Base-by-base conservation (phyloP, 306 rosid genomes). In the Malus sieversii region DNA sequence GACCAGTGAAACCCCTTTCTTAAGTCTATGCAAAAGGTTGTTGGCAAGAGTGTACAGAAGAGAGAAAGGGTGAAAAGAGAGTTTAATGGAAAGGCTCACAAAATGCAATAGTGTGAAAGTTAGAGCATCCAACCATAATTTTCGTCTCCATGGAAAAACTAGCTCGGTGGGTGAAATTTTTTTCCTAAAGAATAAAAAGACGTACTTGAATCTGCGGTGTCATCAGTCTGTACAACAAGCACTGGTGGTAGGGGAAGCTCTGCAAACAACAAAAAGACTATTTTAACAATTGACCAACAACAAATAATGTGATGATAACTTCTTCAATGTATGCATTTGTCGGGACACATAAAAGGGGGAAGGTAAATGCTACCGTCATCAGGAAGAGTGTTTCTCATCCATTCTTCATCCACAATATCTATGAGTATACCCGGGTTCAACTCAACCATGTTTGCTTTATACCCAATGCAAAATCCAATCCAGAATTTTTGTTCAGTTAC, bases 361-460 rank as follows among this genome's bases (percentile, higher is more conserved):
- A 64, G 60, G 2, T 1, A 16, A n/a, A 57, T 63, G 61, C 14
- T 84, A 90, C 93, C 97, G 71, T 92, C 97, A 77, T 87, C 82
- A 71, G 96, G 96, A 61, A 92, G 92, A 46, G 96, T 92, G 80
- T 88, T 96, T 84, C 90, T 87, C 96, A 90, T 90, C 97, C 96
- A 92, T 75, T 87, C 97, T 71, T 92, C 97, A 74, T 90, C 97
- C 78, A 92, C 93, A 72, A 90, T 68, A 75, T 92, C 97, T 79
- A 92, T 79, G 20, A 90, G 88, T 78, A 88, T 80, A 53, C 91
- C 90, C 80, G 86, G 60, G 84, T 86, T 89, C 68, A 87, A 38
- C 73, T 91, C 95, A 38, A 95, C 88, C 97, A 91, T 89, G 19
- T 62, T 70, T 77, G 6, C 67, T 45, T 53, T 40, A 11, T 44